Evolutionary conservation across 805 yeast species (phyloP), one percentile per base, ranked within the genome.

Genomic region (Isabelozyma pseudorhagii): DNA sequence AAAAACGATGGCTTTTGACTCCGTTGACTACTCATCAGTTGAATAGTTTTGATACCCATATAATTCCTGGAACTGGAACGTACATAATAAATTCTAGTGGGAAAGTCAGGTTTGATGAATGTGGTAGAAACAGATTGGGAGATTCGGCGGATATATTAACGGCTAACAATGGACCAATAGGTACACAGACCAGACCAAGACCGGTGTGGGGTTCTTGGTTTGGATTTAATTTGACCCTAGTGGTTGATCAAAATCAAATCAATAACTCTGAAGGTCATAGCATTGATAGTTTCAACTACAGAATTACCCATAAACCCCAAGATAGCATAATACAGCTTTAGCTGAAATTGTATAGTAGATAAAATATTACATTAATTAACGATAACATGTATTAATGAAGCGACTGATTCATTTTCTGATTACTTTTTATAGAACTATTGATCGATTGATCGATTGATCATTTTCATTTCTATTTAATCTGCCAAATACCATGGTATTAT

Each of bases 31-130:
- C 79, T 50, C 94, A 87, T 60, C 81, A 74, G 47, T 60, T 86
- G 40, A 80, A 82, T n/a, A 79, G 84, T 10, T 75, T 78, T 47
- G 93, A 87, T 61, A 77, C 81, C 44, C 94, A 87, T 59, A 68
- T 81, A 50, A 77, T 87, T 8, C 88, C 88, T 0, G 89, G 89
- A 0, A 75, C 87, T 0, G 83, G 82, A 1, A 71, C 79, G 0
- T 63, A 74, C 38, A 72, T 85, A 7, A 72, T 83, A 28, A 77
- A 76, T 49, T 67, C 81, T 13, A 71, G 80, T n/a, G 72, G 79
- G 2, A 87, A 85, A 62, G 87, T 87, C 10, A 74, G 84, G 52
- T 87, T 87, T 57, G 94, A 88, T 64, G 94, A 88, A 59, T 78
- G 85, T 47, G 94, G 94, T 0, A 77, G 72, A 51, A 84, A 83